Conservation (phyloP, 2,329 filamentous ascomycete genomes). For the Monosporascus cannonballus region DNA sequence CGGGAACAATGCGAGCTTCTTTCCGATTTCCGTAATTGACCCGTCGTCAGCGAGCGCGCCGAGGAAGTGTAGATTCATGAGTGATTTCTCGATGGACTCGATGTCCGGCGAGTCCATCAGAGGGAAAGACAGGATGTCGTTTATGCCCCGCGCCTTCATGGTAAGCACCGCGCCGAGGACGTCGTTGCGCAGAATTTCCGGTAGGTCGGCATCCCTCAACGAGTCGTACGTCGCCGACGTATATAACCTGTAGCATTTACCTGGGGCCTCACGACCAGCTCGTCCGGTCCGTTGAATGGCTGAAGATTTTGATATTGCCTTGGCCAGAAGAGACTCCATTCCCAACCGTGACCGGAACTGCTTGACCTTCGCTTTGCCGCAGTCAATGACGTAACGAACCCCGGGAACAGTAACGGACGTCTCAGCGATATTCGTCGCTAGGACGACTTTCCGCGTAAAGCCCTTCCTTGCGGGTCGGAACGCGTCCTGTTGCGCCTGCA, state of each 20-base stretch:
- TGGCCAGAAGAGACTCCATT: constrained; percentile 83
- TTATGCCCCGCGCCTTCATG: constrained; percentile 86
- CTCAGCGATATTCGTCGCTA: constrained; percentile 97
- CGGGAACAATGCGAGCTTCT: constrained; percentile 75
- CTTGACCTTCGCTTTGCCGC: constrained; percentile 90
- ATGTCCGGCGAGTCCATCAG: constrained; percentile 75
- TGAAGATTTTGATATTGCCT: constrained; percentile 87
- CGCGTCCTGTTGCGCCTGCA: constrained; percentile 77
- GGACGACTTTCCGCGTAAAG: constrained; percentile 80
- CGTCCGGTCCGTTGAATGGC: constrained; percentile 88
- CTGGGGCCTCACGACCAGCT: constrained; percentile 85
- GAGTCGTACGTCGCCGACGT: constrained; percentile 69
- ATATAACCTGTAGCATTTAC: constrained; percentile 86
- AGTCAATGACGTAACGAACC: constrained; percentile 85
- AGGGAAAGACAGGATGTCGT: constrained; percentile 76
- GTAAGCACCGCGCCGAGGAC: constrained; percentile 79
- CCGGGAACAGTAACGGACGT: constrained; percentile 95
- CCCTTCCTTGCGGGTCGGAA: constrained; percentile 68
- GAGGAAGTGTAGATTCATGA: constrained; percentile 74
- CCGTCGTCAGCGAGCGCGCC: constrained; percentile 69
- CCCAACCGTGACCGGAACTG: constrained; percentile 80
- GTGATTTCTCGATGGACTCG: constrained; percentile 73
- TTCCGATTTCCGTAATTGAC: constrained; percentile 65
- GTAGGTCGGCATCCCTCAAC: constrained; percentile 68
- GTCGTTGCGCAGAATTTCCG: constrained; percentile 88